A percentile compares a stretch with the other conserved stretches of the same genome.
phyloP scores from a whole-genome alignment of 495 filamentous ascomycete genomes.

The Neurospora discreta region DNA sequence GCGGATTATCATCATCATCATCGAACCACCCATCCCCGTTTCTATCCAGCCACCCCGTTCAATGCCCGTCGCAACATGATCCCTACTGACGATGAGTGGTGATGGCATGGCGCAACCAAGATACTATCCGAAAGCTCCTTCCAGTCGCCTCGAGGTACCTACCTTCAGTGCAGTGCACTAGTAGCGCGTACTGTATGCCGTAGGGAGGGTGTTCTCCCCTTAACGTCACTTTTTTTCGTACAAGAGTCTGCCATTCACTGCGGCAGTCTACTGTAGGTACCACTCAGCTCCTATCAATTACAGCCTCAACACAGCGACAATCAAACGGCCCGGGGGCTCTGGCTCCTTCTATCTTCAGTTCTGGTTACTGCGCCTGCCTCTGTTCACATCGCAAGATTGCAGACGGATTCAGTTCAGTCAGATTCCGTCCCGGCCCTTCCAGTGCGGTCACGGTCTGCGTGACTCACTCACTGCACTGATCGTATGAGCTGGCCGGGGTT shows the following conservation, averaged over 20 bases:
- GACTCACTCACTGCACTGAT: too few relatives aligned
- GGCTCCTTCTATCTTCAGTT: not conserved
- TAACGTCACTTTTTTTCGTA: too few relatives aligned
- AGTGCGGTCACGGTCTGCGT: too few relatives aligned
- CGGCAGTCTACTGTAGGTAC: too few relatives aligned
- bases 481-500: not conserved
- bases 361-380: not conserved
- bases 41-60: not conserved
- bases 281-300: too few relatives aligned
- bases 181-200: too few relatives aligned
- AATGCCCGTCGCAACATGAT: not conserved
- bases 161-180: not conserved
- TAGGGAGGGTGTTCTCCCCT: not conserved
- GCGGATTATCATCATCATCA: not conserved
- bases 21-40: not conserved
- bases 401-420: too few relatives aligned
- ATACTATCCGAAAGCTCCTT: not conserved
- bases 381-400: not conserved
- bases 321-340: too few relatives aligned
- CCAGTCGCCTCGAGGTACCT: not conserved
- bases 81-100: not conserved
- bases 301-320: not conserved
- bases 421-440: too few relatives aligned
- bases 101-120: not conserved
- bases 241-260: not conserved